Evolutionary conservation across 2,329 filamentous ascomycete species (phyloP), one percentile per base, ranked within the genome.

Genomic region (Aureobasidium sp.): DNA sequence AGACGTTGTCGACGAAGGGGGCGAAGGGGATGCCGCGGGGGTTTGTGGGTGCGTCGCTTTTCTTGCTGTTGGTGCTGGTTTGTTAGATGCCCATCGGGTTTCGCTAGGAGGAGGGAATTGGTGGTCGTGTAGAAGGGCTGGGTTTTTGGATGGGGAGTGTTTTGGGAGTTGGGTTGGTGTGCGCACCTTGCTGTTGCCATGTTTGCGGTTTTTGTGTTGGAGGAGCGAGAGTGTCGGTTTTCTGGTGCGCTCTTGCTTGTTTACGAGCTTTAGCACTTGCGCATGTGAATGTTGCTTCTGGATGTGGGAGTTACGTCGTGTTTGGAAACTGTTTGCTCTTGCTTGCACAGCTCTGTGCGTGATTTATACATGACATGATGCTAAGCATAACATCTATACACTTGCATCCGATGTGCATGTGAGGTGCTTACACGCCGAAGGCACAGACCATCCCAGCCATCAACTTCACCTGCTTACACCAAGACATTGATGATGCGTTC

Each of bases 1-100:
- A 90, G 64, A 94, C 89, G 68, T 87, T 89, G 75, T 94, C 89
- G 70, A 94, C 88, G 72, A 94, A 94, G 6, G 89, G 89, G 65
- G 90, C 90, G 69, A 83, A 84, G 25, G 90, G 90, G 63, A 95
- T 95, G 63, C 90, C 90, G 68, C 90, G 82, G 49, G 89, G 87
- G 74, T 95, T 95, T 62, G 87, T 88, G 50, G 82, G 70, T 62
- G 73, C 74, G 27, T 33, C 40, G 70, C 60, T 31, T 31, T 35
- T 69, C 42, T 40, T 60, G 40, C 31, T 50, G 51, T 4, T 43
- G 8, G 2, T 45, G 53, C 1, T 9, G 9, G 27, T 29, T 31
- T 31, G 27, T 49, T 31, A 21, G 15, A 11, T 31, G 31, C 10
- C n/a, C 7, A 19, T 43, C 4, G 9, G 38, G 27, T 29, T 29